Conservation (phyloP, 108 stramenopile species). For the Conticribra guillardii region DNA sequence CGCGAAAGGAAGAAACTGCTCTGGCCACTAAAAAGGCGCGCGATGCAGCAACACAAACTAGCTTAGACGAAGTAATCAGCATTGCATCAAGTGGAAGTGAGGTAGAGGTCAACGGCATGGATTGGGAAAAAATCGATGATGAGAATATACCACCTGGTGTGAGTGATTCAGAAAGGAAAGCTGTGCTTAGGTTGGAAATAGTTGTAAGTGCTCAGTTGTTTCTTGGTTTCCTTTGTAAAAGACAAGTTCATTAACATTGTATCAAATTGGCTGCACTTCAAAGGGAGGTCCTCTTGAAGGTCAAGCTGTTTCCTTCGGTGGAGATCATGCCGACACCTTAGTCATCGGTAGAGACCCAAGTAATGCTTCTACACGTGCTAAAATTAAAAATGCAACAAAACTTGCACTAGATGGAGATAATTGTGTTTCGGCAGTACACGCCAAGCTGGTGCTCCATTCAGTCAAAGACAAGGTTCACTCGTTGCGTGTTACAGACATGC, state of each 20-base stretch:
- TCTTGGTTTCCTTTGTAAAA: no score
- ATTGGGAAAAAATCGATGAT: conserved; percentile 38
- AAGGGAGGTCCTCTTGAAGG: conserved; percentile 29
- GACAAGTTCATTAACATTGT: neutral
- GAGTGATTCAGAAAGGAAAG: conserved; percentile 1
- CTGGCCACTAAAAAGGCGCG: conserved; percentile 12
- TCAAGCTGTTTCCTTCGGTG: conserved; percentile 27
- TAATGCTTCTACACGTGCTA: conserved; percentile 3
- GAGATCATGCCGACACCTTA: conserved; percentile 22
- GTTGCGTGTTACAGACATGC: conserved; percentile 58
- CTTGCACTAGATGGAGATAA: conserved; percentile 18
- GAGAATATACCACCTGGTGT: conserved; percentile 16
- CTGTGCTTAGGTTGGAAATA: conserved; percentile 31
- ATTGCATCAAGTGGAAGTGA: conserved; percentile 19
- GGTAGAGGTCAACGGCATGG: conserved; percentile 26
- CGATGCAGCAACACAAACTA: conserved; percentile 26
- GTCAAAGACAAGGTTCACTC: conserved; percentile 40
- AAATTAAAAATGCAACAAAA: conserved; percentile 16
- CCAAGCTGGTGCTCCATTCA: conserved; percentile 32
- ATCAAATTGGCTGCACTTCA: neutral
- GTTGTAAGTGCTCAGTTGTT: neutral
- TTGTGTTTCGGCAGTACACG: conserved; percentile 27
- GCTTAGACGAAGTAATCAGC: conserved; percentile 4
- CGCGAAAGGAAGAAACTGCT: neutral
- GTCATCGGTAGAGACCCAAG: conserved; percentile 29